Percentiles rank a stretch among this genome's conserved stretches.
phyloP scores from a whole-genome alignment of 225 moss, liverwort and hornwort genomes.

The Straminergon stramineum region DNA sequence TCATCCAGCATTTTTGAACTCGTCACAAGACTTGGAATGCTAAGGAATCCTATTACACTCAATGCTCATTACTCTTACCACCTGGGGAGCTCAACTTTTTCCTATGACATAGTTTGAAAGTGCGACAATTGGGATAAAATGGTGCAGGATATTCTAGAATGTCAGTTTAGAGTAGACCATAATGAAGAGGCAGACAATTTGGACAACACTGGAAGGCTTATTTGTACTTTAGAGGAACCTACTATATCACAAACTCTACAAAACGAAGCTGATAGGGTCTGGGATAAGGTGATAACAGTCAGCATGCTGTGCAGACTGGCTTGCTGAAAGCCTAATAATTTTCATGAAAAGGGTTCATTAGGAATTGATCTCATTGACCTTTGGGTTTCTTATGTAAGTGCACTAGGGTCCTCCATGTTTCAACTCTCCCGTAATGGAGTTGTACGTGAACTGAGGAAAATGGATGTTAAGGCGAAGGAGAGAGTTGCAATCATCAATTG shows the following conservation, averaged over 20 bases:
- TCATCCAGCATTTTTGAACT: neutral
- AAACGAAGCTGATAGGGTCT: neutral
- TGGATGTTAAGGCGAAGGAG: neutral
- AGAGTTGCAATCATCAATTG: neutral
- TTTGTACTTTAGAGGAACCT: no score
- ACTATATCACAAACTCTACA: neutral
- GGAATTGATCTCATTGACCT: neutral
- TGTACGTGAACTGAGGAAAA: neutral
- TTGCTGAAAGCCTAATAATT: neutral
- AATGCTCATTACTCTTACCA: neutral
- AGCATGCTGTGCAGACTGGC: neutral
- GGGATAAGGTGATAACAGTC: neutral
- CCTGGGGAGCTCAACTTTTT: neutral
- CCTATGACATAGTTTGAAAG: neutral
- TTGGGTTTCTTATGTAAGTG: neutral
- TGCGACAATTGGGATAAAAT: neutral
- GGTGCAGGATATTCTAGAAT: neutral
- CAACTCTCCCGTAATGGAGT: neutral
- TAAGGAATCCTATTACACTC: neutral
- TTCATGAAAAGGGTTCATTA: neutral
- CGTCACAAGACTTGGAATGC: neutral
- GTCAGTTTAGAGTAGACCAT: neutral
- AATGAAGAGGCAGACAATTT: neutral
- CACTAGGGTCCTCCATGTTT: neutral
- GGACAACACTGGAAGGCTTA: neutral